phyloP scores from a whole-genome alignment of 1,284 basidiomycete species.

The Rhodotorula sp. region DNA sequence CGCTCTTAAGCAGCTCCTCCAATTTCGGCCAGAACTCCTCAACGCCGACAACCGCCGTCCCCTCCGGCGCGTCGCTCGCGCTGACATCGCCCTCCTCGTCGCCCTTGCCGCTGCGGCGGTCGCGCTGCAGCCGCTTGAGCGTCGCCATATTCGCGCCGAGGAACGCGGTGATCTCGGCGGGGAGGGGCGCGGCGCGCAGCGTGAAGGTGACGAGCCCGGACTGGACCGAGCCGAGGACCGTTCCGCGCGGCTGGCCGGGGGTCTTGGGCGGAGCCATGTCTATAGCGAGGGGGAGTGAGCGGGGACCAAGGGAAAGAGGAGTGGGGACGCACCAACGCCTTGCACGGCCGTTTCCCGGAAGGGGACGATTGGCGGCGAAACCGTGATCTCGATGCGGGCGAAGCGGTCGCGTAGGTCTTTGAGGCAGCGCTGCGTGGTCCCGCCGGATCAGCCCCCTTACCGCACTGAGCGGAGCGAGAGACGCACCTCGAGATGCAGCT shows the following conservation, averaged over 20 bases:
- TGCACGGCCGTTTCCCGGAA: slow-evolving; percentile 94
- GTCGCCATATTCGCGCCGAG: slow-evolving; percentile 43
- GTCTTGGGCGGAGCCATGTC: slow-evolving; percentile 89
- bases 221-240: slow-evolving; percentile 68
- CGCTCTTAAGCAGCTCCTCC: slow-evolving; percentile 64
- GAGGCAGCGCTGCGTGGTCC: slow-evolving; percentile 72
- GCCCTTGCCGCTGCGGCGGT: slow-evolving; percentile 40
- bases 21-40: slow-evolving; percentile 82
- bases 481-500: slow-evolving; percentile 87
- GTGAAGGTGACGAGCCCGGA: slow-evolving; percentile 78
- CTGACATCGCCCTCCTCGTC: slow-evolving; percentile 51
- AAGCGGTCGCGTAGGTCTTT: slow-evolving; percentile 95
- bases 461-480: accelerated
- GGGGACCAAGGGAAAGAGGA: neutral
- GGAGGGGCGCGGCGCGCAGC: slow-evolving; percentile 79
- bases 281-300: neutral
- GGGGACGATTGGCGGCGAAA: slow-evolving; percentile 93
- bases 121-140: slow-evolving; percentile 40
- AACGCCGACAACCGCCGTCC: slow-evolving; percentile 56
- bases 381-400: slow-evolving; percentile 87
- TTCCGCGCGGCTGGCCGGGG: slow-evolving; percentile 71
- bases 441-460: neutral
- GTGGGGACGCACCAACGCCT: slow-evolving; percentile 61
- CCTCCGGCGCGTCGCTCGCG: slow-evolving; percentile 51
- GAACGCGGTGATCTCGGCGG: slow-evolving; percentile 67